Evolutionary conservation across 805 yeast genomes (phyloP).

Genomic region (Saturnispora zaruensis): DNA sequence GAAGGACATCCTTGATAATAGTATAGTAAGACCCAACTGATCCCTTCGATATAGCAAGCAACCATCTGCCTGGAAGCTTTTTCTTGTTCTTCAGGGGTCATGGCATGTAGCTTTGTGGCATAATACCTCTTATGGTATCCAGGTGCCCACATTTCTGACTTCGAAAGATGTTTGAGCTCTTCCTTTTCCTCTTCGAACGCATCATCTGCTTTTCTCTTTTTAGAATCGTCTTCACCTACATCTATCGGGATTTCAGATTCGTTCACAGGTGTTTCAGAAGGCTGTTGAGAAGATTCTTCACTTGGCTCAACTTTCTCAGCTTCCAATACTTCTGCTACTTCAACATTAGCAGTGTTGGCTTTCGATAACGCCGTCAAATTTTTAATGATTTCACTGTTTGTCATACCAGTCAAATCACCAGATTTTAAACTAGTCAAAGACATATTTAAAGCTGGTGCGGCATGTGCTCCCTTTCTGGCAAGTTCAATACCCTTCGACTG

Average conservation of each 20-base stretch:
- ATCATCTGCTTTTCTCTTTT: slow-evolving; percentile 18
- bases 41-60: slow-evolving; percentile 78
- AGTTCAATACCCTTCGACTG: slow-evolving; percentile 67
- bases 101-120: slow-evolving; percentile 56
- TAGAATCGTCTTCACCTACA: slow-evolving; percentile 17
- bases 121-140: slow-evolving; percentile 85
- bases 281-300: slow-evolving; percentile 18
- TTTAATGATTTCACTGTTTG: slow-evolving; percentile 63
- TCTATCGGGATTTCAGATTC: slow-evolving; percentile 22
- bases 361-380: slow-evolving; percentile 52
- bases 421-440: slow-evolving; percentile 60
- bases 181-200: slow-evolving; percentile 12
- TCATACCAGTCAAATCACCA: slow-evolving; percentile 63
- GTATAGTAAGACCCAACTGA: slow-evolving; percentile 90
- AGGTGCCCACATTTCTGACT: slow-evolving; percentile 60
- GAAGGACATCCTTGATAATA: slow-evolving; percentile 98
- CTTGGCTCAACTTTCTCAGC: slow-evolving; percentile 25
- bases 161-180: slow-evolving; percentile 10
- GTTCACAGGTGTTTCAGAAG: slow-evolving; percentile 14
- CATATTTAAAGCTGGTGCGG: slow-evolving; percentile 57
- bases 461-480: slow-evolving; percentile 41
- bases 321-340: slow-evolving; percentile 56
- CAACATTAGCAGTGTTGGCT: slow-evolving; percentile 63
- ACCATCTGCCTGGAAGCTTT: slow-evolving; percentile 53
- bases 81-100: slow-evolving; percentile 45